phyloP scores from a whole-genome alignment of 257 asterid species.

The Orobanche coerulescens region DNA sequence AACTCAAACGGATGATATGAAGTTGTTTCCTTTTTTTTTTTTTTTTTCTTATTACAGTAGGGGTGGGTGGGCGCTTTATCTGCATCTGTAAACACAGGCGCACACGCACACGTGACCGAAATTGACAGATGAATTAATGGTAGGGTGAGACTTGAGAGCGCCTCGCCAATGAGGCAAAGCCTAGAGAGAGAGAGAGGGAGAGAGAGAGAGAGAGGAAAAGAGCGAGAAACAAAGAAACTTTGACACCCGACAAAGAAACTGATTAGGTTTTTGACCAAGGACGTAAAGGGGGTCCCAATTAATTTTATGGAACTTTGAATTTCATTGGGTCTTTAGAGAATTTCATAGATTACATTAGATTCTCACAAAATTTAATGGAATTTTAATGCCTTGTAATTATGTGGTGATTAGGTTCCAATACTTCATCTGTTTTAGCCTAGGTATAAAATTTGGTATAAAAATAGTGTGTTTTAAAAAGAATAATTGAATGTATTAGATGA shows the following conservation, averaged over 20 bases:
- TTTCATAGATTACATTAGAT: too few relatives aligned
- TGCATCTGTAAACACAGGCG: conserved; percentile 26
- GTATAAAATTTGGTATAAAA: too few relatives aligned
- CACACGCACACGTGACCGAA: conserved; percentile 29
- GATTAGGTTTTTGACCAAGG: conserved; percentile 32
- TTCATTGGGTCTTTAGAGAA: too few relatives aligned
- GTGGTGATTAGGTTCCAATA: too few relatives aligned
- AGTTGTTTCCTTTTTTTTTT: background rate
- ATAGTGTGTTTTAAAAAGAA: too few relatives aligned
- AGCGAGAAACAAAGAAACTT: conserved; percentile 5
- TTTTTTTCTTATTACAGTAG: background rate
- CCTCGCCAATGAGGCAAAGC: conserved; percentile 3
- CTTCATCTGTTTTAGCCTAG: too few relatives aligned
- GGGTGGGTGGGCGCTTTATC: conserved; percentile 21
- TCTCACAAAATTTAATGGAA: too few relatives aligned
- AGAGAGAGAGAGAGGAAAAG: conserved; percentile 20
- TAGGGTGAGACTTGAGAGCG: conserved; percentile 37
- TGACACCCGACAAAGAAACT: conserved; percentile 48
- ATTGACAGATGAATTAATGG: conserved; percentile 32
- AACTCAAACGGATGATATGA: too few relatives aligned
- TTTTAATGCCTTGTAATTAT: too few relatives aligned
- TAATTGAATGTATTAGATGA: too few relatives aligned
- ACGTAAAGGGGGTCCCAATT: too few relatives aligned
- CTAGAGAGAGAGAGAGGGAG: background rate
- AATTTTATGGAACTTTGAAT: too few relatives aligned